Percentiles rank a stretch among this genome's conserved stretches.
Conservation (phyloP, 1,284 basidiomycete species). For the Gomphus bonarii region DNA sequence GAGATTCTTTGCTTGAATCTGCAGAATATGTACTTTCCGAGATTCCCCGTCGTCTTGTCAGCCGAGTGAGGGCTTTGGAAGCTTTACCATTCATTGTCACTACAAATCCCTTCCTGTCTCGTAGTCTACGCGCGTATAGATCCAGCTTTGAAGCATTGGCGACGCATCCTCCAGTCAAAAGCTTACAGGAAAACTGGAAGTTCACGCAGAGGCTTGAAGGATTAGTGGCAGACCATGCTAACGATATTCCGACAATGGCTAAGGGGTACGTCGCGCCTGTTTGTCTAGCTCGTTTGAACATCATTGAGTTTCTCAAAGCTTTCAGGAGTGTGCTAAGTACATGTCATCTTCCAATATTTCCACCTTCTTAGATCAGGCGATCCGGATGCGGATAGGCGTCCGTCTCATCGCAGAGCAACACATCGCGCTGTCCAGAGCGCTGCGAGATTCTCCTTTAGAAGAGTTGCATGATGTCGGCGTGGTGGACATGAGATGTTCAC, state of each 20-base stretch:
- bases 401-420: conserved; percentile 90
- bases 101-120: conserved; percentile 79
- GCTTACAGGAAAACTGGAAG: conserved; percentile 56
- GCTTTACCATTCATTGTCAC: conserved; percentile 78
- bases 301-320: conserved; percentile 34
- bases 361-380: conserved; percentile 75
- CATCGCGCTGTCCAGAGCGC: conserved; percentile 66
- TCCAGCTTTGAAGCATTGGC: conserved; percentile 68
- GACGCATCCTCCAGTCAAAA: conserved; percentile 55
- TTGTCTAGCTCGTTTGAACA: neutral
- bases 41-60: conserved; percentile 63
- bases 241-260: conserved; percentile 84
- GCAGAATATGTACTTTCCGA: conserved; percentile 62
- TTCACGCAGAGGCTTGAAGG: conserved; percentile 62
- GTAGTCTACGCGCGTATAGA: conserved; percentile 63
- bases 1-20: conserved; percentile 58
- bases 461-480: conserved; percentile 38
- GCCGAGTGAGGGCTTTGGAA: conserved; percentile 61
- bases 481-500: conserved; percentile 61
- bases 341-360: conserved; percentile 71
- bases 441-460: conserved; percentile 27
- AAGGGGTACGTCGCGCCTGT: conserved; percentile 53
- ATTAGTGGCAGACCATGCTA: conserved; percentile 69
- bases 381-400: conserved; percentile 80
- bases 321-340: conserved; percentile 79